These are phyloP conservation scores for Begonia masoniana DNA, from an alignment of 306 rosid genomes.

Conservation along the genomic window DNA sequence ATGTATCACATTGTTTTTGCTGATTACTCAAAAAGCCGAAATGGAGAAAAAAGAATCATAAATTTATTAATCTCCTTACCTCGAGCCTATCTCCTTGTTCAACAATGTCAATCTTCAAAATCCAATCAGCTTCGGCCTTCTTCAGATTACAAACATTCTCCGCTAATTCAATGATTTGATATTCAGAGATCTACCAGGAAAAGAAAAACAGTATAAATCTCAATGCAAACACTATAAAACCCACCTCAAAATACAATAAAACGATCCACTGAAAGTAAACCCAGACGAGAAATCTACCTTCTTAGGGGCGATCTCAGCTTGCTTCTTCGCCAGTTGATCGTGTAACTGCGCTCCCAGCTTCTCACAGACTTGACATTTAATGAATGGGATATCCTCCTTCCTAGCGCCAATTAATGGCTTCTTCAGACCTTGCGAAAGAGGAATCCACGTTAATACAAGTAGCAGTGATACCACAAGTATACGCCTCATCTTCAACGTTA, in stretches of 20 bases:
- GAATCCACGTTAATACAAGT: conserved; percentile 34
- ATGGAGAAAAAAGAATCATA: no score
- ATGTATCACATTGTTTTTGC: no score
- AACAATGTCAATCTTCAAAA: conserved; percentile 67
- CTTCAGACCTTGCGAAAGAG: conserved; percentile 45
- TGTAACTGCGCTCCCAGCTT: conserved; percentile 63
- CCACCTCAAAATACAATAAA: conserved; percentile 7
- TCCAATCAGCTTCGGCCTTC: conserved; percentile 93
- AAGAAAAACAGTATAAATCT: conserved; percentile 1
- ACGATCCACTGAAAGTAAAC: conserved; percentile 1
- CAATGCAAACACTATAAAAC: conserved; percentile 1
- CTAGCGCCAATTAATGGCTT: conserved; percentile 50
- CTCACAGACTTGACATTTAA: conserved; percentile 88
- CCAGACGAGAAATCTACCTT: conserved; percentile 35
- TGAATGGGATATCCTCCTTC: conserved; percentile 73
- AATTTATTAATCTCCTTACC: conserved; percentile 20
- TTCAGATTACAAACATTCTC: conserved; percentile 93
- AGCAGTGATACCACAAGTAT: conserved; percentile 22
- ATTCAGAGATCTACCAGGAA: conserved; percentile 59
- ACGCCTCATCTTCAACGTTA: conserved; percentile 26
- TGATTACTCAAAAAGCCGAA: no score
- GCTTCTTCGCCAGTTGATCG: conserved; percentile 58
- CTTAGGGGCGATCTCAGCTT: conserved; percentile 70
- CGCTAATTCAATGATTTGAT: conserved; percentile 80
- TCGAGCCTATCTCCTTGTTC: conserved; percentile 64